Percentiles rank a stretch among this genome's conserved stretches.
phyloP scores from a whole-genome alignment of 1,139 yeast species.

The Hansenula sp. region DNA sequence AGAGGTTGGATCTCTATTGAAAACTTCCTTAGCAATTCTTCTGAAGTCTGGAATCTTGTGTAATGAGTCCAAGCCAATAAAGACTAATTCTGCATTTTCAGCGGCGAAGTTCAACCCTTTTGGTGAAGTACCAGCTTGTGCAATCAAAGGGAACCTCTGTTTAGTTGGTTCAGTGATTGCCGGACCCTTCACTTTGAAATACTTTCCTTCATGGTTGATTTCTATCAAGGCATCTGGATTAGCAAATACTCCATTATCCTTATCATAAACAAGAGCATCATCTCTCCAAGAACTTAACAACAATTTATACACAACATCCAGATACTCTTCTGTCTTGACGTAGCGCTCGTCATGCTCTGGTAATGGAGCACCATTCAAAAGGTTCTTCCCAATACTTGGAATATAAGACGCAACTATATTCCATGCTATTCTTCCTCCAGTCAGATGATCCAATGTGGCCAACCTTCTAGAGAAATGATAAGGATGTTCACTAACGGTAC shows the following conservation, averaged over 20 bases:
- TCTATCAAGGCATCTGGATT: constrained; percentile 34
- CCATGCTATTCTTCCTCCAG: constrained; percentile 42
- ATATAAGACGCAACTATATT: constrained; percentile 37
- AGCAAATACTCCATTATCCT: constrained; percentile 29
- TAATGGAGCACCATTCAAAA: constrained; percentile 31
- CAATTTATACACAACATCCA: constrained; percentile 34
- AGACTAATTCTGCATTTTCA: constrained; percentile 37
- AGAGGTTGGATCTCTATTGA: constrained; percentile 22
- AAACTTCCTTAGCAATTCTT: constrained; percentile 17
- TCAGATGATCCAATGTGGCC: constrained; percentile 36
- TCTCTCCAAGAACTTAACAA: constrained; percentile 40
- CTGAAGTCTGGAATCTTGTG: constrained; percentile 20
- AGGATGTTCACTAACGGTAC: constrained; percentile 38
- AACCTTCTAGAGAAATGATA: constrained; percentile 36
- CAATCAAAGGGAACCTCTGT: constrained; percentile 36
- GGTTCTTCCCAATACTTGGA: constrained; percentile 35
- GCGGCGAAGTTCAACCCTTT: constrained; percentile 42
- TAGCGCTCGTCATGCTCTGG: constrained; percentile 37
- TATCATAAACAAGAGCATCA: constrained; percentile 33
- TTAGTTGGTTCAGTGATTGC: constrained; percentile 35
- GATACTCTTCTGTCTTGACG: constrained; percentile 34
- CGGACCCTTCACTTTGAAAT: constrained; percentile 38
- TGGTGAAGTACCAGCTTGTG: constrained; percentile 42
- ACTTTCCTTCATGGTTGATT: constrained; percentile 34
- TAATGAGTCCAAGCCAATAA: constrained; percentile 25